A percentile compares a stretch with the other conserved stretches of the same genome.
These are phyloP conservation scores for Penicillium glabrum DNA, from an alignment of 2,329 filamentous ascomycete genomes.

Conservation along the genomic window DNA sequence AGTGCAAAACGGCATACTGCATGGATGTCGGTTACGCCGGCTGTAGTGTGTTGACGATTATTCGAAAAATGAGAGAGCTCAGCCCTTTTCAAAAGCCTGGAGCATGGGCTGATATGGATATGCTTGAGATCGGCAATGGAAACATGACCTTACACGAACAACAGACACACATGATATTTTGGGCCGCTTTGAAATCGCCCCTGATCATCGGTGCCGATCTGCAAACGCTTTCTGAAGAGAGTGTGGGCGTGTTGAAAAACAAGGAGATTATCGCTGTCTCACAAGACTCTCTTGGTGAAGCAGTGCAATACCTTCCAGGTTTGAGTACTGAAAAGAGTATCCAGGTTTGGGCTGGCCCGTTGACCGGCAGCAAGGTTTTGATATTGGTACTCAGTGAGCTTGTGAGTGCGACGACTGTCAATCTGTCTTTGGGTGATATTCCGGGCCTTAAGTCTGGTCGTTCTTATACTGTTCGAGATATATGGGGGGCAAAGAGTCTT, in stretches of 20 bases:
- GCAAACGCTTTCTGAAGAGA: neutral
- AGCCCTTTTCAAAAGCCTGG: constrained; percentile 32
- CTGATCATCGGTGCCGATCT: neutral
- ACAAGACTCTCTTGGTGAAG: neutral
- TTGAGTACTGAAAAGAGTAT: neutral
- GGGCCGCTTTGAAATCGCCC: neutral
- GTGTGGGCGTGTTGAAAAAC: neutral
- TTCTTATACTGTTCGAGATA: neutral
- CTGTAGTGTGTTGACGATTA: neutral
- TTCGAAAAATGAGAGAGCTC: neutral
- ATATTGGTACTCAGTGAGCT: neutral
- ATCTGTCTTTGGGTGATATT: neutral
- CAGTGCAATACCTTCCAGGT: neutral
- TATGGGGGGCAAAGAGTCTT: neutral
- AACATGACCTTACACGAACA: constrained; percentile 30
- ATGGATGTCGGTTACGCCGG: neutral
- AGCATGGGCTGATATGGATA: constrained; percentile 40
- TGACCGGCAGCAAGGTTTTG: neutral
- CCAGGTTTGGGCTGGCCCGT: neutral
- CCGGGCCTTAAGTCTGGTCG: neutral
- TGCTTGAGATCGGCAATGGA: constrained; percentile 49
- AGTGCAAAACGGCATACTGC: neutral
- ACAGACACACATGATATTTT: neutral
- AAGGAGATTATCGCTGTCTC: neutral
- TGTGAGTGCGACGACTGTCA: neutral